phyloP scores from a whole-genome alignment of 164 flowering plant genomes.

The Macadamia integrifolia region DNA sequence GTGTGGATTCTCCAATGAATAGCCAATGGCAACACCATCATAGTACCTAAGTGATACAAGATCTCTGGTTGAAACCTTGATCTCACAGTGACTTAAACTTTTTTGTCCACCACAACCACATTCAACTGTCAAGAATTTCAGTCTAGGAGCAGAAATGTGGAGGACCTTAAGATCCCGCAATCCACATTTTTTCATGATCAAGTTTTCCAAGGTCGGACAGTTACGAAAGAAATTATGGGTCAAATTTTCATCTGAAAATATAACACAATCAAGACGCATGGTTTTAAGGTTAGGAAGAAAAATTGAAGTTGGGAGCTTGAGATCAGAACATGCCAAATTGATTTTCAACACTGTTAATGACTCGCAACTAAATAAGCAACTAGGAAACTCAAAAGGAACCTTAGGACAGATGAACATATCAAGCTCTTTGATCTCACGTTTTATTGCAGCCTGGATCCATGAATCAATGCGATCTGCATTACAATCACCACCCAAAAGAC shows the following conservation, averaged over 20 bases:
- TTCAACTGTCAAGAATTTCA: no score
- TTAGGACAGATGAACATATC: constrained; percentile 5
- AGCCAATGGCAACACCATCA: no score
- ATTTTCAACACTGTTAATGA: constrained; percentile 11
- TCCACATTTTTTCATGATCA: no score
- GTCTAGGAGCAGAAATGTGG: no score
- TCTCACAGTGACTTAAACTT: no score
- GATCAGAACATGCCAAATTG: not conserved
- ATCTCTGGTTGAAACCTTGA: no score
- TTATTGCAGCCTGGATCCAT: constrained; percentile 14
- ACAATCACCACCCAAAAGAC: not conserved
- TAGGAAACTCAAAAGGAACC: constrained; percentile 4
- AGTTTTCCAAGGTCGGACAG: constrained; percentile 12
- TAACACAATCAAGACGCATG: constrained; percentile 11
- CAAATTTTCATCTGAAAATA: constrained; percentile 7
- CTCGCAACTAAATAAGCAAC: constrained; percentile 7
- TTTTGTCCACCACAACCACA: no score
- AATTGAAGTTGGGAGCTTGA: constrained; percentile 12
- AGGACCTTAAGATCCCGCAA: no score
- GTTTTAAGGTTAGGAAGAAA: constrained; percentile 15
- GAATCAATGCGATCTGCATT: not conserved
- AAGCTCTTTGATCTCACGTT: constrained; percentile 17
- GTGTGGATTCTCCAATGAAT: no score
- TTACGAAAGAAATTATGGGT: constrained; percentile 9
- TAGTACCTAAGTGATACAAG: no score